Evolutionary conservation across 768 basidiomycete genomes (phyloP).

Genomic region (Dacryopinax spathularia): DNA sequence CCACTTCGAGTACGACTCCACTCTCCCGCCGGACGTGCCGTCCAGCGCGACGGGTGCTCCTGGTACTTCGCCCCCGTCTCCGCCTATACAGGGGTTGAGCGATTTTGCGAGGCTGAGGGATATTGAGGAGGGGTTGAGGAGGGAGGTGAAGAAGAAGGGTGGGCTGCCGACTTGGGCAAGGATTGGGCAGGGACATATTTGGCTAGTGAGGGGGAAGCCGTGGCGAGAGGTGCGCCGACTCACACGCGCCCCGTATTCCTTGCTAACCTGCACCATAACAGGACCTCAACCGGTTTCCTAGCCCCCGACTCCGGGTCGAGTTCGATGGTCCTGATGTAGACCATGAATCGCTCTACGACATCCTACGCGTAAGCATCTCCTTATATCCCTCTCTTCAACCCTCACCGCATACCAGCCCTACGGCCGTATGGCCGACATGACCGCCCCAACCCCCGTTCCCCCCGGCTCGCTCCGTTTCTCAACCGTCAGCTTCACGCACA

Average conservation of each 20-base stretch:
- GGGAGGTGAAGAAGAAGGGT: constrained; percentile 34
- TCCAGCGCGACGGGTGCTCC: not conserved
- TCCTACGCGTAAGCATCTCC: constrained; percentile 50
- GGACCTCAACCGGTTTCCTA: constrained; percentile 79
- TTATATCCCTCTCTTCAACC: not conserved
- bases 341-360: constrained; percentile 62
- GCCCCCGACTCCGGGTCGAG: constrained; percentile 52
- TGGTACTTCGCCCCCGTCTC: not conserved
- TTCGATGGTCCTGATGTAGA: constrained; percentile 83
- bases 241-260: not conserved
- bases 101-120: constrained; percentile 12
- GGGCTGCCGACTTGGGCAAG: constrained; percentile 46
- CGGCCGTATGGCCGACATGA: constrained; percentile 60
- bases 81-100: constrained; percentile 21
- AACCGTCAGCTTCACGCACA: constrained; percentile 43
- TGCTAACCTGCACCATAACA: constrained; percentile 20
- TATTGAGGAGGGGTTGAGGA: constrained; percentile 38
- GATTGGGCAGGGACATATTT: constrained; percentile 42
- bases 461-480: constrained; percentile 54
- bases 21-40: constrained; percentile 21
- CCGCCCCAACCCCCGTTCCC: constrained; percentile 43
- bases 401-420: constrained; percentile 44
- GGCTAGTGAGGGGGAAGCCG: constrained; percentile 63
- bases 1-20: constrained; percentile 43
- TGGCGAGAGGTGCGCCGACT: constrained; percentile 54